Evolutionary conservation across 768 basidiomycete species (phyloP).

Genomic region (Termitomyces sp.): DNA sequence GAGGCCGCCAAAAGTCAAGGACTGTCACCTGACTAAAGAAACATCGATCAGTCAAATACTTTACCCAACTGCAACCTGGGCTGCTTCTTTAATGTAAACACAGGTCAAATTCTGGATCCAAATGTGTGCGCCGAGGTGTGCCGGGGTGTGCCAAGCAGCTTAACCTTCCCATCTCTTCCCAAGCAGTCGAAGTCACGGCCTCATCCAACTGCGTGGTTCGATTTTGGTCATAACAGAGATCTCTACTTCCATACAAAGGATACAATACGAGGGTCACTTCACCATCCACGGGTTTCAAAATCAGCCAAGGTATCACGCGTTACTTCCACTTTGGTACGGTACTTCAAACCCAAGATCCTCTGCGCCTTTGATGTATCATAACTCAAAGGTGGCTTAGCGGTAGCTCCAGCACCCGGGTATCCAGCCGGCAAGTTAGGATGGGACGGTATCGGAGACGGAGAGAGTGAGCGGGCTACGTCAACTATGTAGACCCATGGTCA

Average conservation of each 20-base stretch:
- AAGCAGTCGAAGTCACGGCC: too few relatives aligned
- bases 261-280: background rate
- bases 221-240: background rate
- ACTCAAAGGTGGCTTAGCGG: conserved; percentile 21
- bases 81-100: too few relatives aligned
- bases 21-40: too few relatives aligned
- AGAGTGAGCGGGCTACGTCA: conserved; percentile 33
- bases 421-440: conserved; percentile 28
- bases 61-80: too few relatives aligned
- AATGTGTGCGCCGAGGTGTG: too few relatives aligned
- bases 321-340: conserved; percentile 35
- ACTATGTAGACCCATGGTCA: conserved; percentile 21
- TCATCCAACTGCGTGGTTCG: background rate
- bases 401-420: conserved; percentile 27
- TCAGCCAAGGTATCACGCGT: conserved; percentile 39
- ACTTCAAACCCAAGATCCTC: conserved; percentile 40
- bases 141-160: too few relatives aligned
- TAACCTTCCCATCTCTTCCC: too few relatives aligned
- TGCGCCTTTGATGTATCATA: conserved; percentile 36
- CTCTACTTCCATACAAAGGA: background rate
- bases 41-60: too few relatives aligned
- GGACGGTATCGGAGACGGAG: conserved; percentile 27
- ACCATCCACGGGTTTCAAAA: conserved; percentile 43
- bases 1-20: too few relatives aligned
- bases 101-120: too few relatives aligned